These are phyloP conservation scores for Rhizophagus sp. DNA, from an alignment of 192 early-diverging fungal species.

Conservation along the genomic window DNA sequence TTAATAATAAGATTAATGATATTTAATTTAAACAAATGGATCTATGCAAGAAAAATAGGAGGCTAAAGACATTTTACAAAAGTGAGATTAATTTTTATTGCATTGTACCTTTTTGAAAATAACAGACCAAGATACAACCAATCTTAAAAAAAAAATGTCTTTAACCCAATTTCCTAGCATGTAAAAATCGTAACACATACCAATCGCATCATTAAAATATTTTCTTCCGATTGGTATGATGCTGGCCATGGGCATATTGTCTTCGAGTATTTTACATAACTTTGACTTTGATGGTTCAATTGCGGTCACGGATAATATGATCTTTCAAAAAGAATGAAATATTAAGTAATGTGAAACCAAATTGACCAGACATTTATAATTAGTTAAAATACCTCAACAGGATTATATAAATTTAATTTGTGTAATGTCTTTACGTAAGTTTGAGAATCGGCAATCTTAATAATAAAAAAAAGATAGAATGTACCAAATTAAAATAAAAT, in stretches of 20 bases:
- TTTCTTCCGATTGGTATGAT: conserved; percentile 55
- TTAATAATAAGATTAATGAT: too few species aligned
- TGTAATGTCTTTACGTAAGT: conserved; percentile 64
- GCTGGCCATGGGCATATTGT: conserved; percentile 39
- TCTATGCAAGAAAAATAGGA: conserved; percentile 10
- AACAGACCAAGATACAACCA: too few species aligned
- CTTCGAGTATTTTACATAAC: conserved; percentile 49
- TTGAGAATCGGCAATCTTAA: conserved; percentile 63
- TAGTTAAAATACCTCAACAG: conserved; percentile 50
- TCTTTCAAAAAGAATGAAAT: conserved; percentile 32
- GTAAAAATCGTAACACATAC: conserved; percentile 28
- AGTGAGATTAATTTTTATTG: too few species aligned
- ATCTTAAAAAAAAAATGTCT: too few species aligned
- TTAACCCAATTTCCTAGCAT: too few species aligned
- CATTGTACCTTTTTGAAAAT: too few species aligned
- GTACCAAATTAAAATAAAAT: too few species aligned
- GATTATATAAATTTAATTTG: conserved; percentile 57
- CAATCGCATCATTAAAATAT: conserved; percentile 57
- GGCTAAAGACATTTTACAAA: too few species aligned
- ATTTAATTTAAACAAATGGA: too few species aligned
- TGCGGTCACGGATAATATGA: conserved; percentile 52
- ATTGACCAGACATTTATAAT: background rate
- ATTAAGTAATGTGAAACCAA: background rate
- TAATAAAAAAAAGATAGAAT: background rate
- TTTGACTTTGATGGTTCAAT: conserved; percentile 56